Base-by-base conservation (phyloP, 83 land plant genomes). In the Picea abies region DNA sequence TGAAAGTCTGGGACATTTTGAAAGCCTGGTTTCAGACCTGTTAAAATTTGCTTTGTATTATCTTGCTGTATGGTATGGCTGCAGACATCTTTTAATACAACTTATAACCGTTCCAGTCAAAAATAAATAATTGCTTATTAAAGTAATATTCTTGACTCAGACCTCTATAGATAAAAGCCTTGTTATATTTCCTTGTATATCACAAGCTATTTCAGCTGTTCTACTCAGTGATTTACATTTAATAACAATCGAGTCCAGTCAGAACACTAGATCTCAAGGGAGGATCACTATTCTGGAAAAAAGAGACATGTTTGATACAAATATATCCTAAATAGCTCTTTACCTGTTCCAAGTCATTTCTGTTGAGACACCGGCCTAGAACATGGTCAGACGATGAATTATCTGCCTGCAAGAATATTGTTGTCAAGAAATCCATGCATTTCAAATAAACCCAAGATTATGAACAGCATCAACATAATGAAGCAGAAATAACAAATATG, bases 261-360 rank as follows among this genome's bases (percentile, higher is more conserved):
- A 32, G 26, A 78, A 12, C 16, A 25, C 12, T 78, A 11, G 52
- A n/a, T 32, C 23, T 23, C 37, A 60, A 60, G 41, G 58, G 58
- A 29, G n/a, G 25, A 78, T 10, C 26, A 66, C 26, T n/a, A 39
- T 66, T 49, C 11, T 39, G 22, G 22, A 80, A 41, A 66, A 80
- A 2, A 80, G 69, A 52, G 56, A 26, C n/a, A 80, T 44, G 11
- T 35, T 10, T 65, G 1, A 64, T 19, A 66, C 63, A 73, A n/a
- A 52, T 52, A 52, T 10, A 52, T 52, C 56, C 11, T 11, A 52
- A 52, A 65, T 65, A 44, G 81, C 20, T 78, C 26, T 67, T 66
- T 78, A 93, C 95, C 95, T 86, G 90, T 82, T 83, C 86, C 3
- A 89, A 0, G 84, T 93, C 95, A 80, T 84, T 89, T 49, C 49